These are phyloP conservation scores for Colletotrichum sp. DNA, from an alignment of 2,329 filamentous ascomycete species.

Conservation along the genomic window DNA sequence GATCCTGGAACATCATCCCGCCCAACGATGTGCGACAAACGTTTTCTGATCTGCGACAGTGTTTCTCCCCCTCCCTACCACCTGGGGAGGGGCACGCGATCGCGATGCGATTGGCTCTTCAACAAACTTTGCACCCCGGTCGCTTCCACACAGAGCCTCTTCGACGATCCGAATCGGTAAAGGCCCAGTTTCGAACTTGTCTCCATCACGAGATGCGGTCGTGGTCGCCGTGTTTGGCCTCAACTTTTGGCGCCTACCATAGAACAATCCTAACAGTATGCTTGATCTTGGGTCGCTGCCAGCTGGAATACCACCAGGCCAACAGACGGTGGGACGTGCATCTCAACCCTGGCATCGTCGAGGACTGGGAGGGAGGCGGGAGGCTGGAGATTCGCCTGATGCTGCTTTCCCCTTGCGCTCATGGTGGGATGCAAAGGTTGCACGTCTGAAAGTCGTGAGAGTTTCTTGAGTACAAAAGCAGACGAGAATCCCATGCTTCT, in stretches of 20 bases:
- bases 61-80: not conserved
- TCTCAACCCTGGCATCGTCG: not conserved
- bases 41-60: constrained; percentile 16
- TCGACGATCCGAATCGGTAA: not conserved
- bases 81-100: not conserved
- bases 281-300: not conserved
- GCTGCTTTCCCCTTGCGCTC: not conserved
- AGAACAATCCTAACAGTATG: not conserved
- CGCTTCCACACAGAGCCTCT: constrained; percentile 6
- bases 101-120: constrained; percentile 11
- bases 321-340: constrained; percentile 4
- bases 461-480: constrained; percentile 12
- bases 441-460: not conserved
- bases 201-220: constrained; percentile 9
- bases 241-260: not conserved
- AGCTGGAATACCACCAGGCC: not conserved
- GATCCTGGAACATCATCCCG: constrained; percentile 11
- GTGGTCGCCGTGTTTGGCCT: constrained; percentile 16
- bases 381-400: not conserved
- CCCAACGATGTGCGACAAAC: constrained; percentile 12
- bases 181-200: constrained; percentile 11
- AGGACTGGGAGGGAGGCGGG: not conserved
- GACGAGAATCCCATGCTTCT: not conserved
- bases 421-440: not conserved
- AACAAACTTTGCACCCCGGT: not conserved